phyloP scores from a whole-genome alignment of 305 asterid genomes.

The Nicotiana rustica region DNA sequence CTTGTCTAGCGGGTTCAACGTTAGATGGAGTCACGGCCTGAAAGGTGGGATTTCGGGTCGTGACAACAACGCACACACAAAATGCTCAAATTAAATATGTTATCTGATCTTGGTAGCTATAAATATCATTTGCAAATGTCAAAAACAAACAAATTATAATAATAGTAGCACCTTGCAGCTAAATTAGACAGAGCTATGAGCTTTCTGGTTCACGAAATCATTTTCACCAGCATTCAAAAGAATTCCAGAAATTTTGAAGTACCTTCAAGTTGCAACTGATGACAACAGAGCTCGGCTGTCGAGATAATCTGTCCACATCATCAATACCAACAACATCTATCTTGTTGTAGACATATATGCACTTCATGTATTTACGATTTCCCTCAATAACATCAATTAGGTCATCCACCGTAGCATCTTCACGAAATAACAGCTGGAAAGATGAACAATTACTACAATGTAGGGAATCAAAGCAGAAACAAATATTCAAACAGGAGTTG shows the following conservation, averaged over 20 bases:
- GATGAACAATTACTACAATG: constrained; percentile 3
- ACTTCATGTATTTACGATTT: constrained; percentile 95
- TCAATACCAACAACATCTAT: constrained; percentile 98
- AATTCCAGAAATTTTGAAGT: constrained; percentile 29
- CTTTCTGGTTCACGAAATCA: constrained; percentile 11
- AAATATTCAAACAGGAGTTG: background rate
- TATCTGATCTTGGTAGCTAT: background rate
- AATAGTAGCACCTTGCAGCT: background rate
- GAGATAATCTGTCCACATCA: constrained; percentile 93
- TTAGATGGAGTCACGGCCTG: no score
- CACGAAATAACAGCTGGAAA: constrained; percentile 87
- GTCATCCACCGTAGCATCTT: constrained; percentile 98
- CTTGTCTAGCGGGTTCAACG: no score
- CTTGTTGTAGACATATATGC: constrained; percentile 95
- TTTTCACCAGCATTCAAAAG: background rate
- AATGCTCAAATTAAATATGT: background rate
- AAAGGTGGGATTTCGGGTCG: no score
- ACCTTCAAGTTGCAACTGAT: constrained; percentile 95
- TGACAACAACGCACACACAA: background rate
- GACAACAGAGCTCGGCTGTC: constrained; percentile 92
- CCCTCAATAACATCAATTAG: constrained; percentile 98
- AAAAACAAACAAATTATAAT: background rate
- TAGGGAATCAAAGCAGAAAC: background rate
- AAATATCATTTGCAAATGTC: constrained; percentile 5
- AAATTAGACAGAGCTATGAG: constrained; percentile 9